These are phyloP conservation scores for Ganoderma meredithae DNA, from an alignment of 1,284 basidiomycete species.

Conservation along the genomic window DNA sequence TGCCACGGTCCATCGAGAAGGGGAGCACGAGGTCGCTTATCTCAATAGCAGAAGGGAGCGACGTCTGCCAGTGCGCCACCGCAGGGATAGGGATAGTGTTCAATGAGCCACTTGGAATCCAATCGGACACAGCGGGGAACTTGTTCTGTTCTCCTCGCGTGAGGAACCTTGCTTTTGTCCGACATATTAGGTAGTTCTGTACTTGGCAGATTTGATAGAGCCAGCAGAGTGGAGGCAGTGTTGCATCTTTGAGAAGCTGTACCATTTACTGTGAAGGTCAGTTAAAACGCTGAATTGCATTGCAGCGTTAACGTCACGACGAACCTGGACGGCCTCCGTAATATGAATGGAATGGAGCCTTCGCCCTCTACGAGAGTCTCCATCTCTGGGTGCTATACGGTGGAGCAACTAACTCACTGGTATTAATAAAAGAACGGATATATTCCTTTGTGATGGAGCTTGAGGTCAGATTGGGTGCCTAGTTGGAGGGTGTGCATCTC, in stretches of 20 bases:
- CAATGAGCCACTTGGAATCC: background rate
- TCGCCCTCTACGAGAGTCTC: too few relatives aligned
- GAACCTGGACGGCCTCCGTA: background rate
- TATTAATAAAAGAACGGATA: background rate
- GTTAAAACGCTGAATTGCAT: too few relatives aligned
- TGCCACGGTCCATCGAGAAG: constrained; percentile 8
- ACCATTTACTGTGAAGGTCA: background rate
- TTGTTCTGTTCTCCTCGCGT: background rate
- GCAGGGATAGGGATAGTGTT: constrained; percentile 7
- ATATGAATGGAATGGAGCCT: background rate
- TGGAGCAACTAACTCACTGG: too few relatives aligned
- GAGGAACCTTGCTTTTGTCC: background rate
- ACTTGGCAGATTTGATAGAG: background rate
- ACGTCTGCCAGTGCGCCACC: constrained; percentile 14
- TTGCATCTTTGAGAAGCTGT: background rate
- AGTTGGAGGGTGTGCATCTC: background rate
- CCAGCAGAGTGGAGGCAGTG: background rate
- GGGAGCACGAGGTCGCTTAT: constrained; percentile 29
- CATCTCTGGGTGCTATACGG: too few relatives aligned
- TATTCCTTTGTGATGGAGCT: background rate
- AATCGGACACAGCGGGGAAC: background rate
- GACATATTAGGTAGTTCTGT: background rate
- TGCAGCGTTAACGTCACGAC: too few relatives aligned
- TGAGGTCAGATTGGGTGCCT: background rate
- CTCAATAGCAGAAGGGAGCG: constrained; percentile 24